Percentiles rank a stretch among this genome's conserved stretches.
Evolutionary conservation across 768 basidiomycete genomes (phyloP).

Genomic region (Kwoniella sp.): DNA sequence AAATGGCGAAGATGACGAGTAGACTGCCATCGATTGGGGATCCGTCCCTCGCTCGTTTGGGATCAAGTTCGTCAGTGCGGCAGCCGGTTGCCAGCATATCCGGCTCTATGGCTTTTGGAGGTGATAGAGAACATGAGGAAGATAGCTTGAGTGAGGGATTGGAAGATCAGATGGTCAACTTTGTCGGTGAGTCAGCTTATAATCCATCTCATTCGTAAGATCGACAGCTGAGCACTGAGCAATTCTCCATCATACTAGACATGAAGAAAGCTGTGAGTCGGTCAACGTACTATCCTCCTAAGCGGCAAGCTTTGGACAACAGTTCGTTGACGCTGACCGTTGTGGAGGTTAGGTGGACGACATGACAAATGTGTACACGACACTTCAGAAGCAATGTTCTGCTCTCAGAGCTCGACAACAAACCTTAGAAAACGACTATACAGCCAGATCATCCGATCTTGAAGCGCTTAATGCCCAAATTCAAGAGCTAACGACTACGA

Average conservation of each 20-base stretch:
- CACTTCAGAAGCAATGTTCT: slow-evolving; percentile 21
- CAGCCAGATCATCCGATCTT: background rate
- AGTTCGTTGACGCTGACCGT: no score
- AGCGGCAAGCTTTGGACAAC: no score
- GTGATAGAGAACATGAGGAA: background rate
- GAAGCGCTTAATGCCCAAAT: slow-evolving; percentile 17
- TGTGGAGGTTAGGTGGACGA: slow-evolving; percentile 8
- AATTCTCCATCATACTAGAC: background rate
- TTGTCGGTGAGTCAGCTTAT: slow-evolving; percentile 14
- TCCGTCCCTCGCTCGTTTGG: background rate
- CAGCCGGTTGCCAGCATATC: background rate
- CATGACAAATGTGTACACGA: background rate
- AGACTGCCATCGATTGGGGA: background rate
- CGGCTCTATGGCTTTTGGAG: no score
- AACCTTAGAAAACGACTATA: slow-evolving; percentile 11
- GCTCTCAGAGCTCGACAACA: slow-evolving; percentile 14
- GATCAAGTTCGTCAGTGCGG: background rate
- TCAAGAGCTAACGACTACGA: slow-evolving; percentile 9
- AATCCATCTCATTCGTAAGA: background rate
- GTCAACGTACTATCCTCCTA: background rate
- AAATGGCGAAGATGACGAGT: background rate
- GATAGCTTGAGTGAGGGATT: slow-evolving; percentile 11
- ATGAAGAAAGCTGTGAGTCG: slow-evolving; percentile 3
- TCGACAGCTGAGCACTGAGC: no score
- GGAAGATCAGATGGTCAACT: slow-evolving; percentile 13